phyloP scores from a whole-genome alignment of 2,329 filamentous ascomycete species.

The Graphiopsis chlorocephala region DNA sequence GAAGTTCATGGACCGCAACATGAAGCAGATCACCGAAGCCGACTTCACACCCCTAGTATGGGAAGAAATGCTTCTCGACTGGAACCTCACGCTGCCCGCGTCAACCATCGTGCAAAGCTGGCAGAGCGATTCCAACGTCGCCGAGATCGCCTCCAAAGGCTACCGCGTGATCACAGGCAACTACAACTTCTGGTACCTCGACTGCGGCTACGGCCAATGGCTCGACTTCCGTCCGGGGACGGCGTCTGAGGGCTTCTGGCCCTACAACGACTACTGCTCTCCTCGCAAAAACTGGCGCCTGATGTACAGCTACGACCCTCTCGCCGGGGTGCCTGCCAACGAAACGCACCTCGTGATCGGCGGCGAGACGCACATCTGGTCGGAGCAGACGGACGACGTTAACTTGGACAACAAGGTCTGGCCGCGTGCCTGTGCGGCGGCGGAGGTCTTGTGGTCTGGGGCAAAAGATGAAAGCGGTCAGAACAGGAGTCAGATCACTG shows the following conservation, averaged over 20 bases:
- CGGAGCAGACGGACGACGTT: constrained; percentile 71
- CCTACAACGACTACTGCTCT: constrained; percentile 77
- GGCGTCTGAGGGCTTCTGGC: constrained; percentile 55
- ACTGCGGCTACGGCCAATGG: constrained; percentile 80
- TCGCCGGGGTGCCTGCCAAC: constrained; percentile 59
- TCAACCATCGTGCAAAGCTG: constrained; percentile 78
- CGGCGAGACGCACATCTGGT: constrained; percentile 80
- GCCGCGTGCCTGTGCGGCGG: constrained; percentile 72
- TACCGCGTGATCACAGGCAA: constrained; percentile 72
- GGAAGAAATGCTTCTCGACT: constrained; percentile 81
- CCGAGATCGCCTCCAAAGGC: constrained; percentile 59
- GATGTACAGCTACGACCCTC: constrained; percentile 77
- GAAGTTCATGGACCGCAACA: constrained; percentile 69
- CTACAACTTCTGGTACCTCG: constrained; percentile 73
- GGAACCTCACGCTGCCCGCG: constrained; percentile 69
- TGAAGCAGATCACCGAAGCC: constrained; percentile 60
- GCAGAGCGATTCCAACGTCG: constrained; percentile 63
- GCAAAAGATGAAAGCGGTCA: constrained; percentile 61
- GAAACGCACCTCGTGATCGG: constrained; percentile 69
- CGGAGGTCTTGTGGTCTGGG: constrained; percentile 79
- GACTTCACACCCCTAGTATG: constrained; percentile 75
- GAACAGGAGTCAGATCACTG: constrained; percentile 70
- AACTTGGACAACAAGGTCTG: constrained; percentile 75
- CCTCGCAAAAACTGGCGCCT: constrained; percentile 79
- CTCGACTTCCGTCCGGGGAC: constrained; percentile 64